These are phyloP conservation scores for Candida piceae DNA, from an alignment of 805 yeast genomes.

Conservation along the genomic window DNA sequence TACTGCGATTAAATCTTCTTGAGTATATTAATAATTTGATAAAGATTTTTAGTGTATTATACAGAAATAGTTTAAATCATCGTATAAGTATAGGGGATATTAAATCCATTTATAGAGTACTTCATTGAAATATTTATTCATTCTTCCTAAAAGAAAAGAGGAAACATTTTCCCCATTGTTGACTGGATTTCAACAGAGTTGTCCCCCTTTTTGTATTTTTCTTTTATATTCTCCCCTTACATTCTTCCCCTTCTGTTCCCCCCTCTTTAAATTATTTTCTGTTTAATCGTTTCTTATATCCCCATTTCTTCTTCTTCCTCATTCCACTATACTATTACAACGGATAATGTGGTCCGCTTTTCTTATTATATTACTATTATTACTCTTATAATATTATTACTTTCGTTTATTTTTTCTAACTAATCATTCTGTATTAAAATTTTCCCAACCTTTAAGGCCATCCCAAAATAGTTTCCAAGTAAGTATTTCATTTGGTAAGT, in stretches of 20 bases:
- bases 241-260: too few species aligned
- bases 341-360: too few species aligned
- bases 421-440: too few species aligned
- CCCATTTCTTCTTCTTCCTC: too few species aligned
- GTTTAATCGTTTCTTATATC: not conserved
- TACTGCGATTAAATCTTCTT: constrained; percentile 33
- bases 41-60: too few species aligned
- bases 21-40: constrained; percentile 3
- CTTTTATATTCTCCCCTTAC: too few species aligned
- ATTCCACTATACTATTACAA: too few species aligned
- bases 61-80: not conserved
- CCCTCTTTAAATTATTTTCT: too few species aligned
- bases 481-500: constrained; percentile 53
- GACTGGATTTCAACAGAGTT: too few species aligned
- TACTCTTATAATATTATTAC: not conserved
- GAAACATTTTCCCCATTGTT: not conserved
- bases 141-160: too few species aligned
- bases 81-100: not conserved
- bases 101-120: not conserved
- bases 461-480: constrained; percentile 48
- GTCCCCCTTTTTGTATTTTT: too few species aligned
- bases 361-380: too few species aligned
- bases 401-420: not conserved
- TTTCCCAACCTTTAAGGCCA: constrained; percentile 36
- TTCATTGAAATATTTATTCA: not conserved